Evolutionary conservation across 495 filamentous ascomycete species (phyloP).

Genomic region (Thozetella sp.): DNA sequence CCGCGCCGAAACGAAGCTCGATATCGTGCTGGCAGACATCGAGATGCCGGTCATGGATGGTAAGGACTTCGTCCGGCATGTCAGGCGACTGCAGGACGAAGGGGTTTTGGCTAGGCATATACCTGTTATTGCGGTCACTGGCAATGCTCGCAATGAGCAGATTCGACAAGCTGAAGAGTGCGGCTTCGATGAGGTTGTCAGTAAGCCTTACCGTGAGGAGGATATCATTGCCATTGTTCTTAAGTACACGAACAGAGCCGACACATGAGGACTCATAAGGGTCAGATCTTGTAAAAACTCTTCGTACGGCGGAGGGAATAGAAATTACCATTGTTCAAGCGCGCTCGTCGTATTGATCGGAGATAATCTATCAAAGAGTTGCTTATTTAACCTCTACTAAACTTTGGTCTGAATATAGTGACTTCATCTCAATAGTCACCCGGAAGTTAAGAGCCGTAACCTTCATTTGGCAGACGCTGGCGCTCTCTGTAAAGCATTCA

Average conservation of each 20-base stretch:
- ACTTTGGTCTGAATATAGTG: no score
- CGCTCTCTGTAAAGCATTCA: no score
- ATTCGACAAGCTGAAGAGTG: conserved; percentile 15
- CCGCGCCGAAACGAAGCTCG: conserved; percentile 33
- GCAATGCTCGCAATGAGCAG: conserved; percentile 68
- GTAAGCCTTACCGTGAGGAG: neutral
- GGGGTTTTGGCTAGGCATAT: conserved; percentile 52
- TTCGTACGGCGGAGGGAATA: no score
- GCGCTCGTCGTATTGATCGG: no score
- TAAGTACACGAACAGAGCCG: neutral
- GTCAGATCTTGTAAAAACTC: no score
- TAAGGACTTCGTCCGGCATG: conserved; percentile 62
- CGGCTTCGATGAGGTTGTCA: neutral
- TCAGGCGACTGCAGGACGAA: conserved; percentile 57
- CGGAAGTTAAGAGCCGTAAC: no score
- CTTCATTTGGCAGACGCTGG: no score
- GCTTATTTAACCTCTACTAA: no score
- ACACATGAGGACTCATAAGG: neutral
- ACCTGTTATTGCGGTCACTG: conserved; percentile 73
- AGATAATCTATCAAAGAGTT: no score
- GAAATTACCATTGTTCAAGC: no score
- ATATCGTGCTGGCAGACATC: conserved; percentile 72
- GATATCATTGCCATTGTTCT: neutral
- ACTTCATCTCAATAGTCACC: no score
- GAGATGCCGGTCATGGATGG: conserved; percentile 85